Conservation (phyloP, 2,329 filamentous ascomycete species). For the Emericellopsis cladophorae region DNA sequence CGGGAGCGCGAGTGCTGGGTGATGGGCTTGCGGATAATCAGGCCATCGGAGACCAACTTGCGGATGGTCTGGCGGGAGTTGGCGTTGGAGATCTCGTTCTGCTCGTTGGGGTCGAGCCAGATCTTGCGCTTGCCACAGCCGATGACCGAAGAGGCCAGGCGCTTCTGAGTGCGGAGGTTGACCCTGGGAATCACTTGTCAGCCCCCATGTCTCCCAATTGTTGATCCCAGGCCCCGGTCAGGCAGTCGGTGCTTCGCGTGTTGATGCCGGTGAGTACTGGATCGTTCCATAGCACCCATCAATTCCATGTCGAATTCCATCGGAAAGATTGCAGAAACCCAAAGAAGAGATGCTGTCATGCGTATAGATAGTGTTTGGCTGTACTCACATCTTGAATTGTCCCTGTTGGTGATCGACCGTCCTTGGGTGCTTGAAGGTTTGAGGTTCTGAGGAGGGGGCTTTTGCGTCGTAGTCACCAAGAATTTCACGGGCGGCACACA, state of each 20-base stretch:
- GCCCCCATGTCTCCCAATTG: too few relatives aligned
- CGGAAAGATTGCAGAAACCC: too few relatives aligned
- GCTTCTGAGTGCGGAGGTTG: conserved; percentile 99
- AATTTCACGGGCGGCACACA: conserved; percentile 21
- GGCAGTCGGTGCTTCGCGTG: too few relatives aligned
- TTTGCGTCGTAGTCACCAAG: conserved; percentile 11
- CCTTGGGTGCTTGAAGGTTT: conserved; percentile 21
- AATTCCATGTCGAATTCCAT: too few relatives aligned
- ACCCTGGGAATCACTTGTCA: conserved; percentile 49
- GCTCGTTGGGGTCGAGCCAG: conserved; percentile 99
- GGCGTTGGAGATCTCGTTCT: conserved; percentile 99
- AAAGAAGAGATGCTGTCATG: too few relatives aligned
- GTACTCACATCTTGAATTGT: conserved; percentile 32
- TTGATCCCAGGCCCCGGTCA: too few relatives aligned
- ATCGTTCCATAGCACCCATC: too few relatives aligned
- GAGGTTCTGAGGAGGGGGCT: conserved; percentile 23
- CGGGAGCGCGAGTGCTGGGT: conserved; percentile 98
- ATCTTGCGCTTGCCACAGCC: conserved; percentile 99
- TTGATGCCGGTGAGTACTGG: too few relatives aligned
- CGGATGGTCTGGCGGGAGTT: conserved; percentile 99
- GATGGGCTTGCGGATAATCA: conserved; percentile 99
- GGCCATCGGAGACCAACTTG: conserved; percentile 98
- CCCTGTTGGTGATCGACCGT: conserved; percentile 25
- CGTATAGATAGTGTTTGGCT: too few relatives aligned
- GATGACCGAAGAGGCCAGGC: conserved; percentile 96